A percentile compares a stretch with the other conserved stretches of the same genome.
Evolutionary conservation across 805 yeast genomes (phyloP).

Genomic region (Candida tammaniensis): DNA sequence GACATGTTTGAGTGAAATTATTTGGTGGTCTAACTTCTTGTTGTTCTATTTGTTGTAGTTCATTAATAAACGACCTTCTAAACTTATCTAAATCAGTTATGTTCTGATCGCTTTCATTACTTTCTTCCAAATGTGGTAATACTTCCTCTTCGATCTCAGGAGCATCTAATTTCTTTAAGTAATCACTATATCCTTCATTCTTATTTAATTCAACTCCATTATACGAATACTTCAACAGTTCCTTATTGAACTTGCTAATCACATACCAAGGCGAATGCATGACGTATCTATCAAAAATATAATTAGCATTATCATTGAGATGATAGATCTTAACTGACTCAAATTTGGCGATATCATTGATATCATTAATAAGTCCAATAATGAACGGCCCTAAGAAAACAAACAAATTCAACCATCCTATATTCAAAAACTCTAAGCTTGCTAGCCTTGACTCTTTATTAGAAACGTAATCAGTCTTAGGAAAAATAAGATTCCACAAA

Average conservation of each 20-base stretch:
- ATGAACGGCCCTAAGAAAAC: not conserved
- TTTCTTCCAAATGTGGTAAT: no score
- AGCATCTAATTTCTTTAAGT: slow-evolving; percentile 8
- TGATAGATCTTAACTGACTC: slow-evolving; percentile 4
- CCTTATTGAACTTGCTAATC: slow-evolving; percentile 15
- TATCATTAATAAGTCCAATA: slow-evolving; percentile 1
- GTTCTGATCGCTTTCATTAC: no score
- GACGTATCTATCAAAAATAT: slow-evolving; percentile 36
- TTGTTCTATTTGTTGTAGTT: no score
- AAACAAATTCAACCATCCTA: slow-evolving; percentile 4
- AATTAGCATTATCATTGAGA: slow-evolving; percentile 23
- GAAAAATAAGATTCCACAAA: slow-evolving; percentile 4
- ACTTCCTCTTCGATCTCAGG: no score
- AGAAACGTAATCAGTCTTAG: not conserved
- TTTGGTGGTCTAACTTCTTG: no score
- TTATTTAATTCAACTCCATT: slow-evolving; percentile 14
- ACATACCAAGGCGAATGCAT: slow-evolving; percentile 33
- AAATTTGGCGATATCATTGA: slow-evolving; percentile 1
- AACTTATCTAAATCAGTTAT: no score
- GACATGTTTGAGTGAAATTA: no score
- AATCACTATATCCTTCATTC: slow-evolving; percentile 19
- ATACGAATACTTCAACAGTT: slow-evolving; percentile 12
- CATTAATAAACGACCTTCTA: no score
- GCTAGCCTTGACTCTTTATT: not conserved
- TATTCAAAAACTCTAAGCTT: slow-evolving; percentile 2